Evolutionary conservation across 1,139 yeast genomes (phyloP), one percentile per base, ranked within the genome.

Genomic region (Diutina ranongensis): DNA sequence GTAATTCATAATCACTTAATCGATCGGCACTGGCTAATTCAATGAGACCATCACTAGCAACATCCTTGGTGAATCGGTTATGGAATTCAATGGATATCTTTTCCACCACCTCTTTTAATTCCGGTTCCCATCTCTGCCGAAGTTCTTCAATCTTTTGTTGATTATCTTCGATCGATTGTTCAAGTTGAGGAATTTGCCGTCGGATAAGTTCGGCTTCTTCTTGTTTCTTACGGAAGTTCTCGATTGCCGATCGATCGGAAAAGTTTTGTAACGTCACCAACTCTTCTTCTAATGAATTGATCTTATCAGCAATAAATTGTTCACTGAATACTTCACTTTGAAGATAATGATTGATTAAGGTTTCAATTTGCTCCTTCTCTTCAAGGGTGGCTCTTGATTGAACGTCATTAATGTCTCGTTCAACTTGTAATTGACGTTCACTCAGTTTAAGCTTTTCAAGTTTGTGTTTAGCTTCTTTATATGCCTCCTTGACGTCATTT

Each of bases 41-140:
- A 2, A 94, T 88, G 53, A 76, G 77, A 12, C 99, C 98, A 40
- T 80, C 86, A 59, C 94, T 83, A 1, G 95, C 95, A 41, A 89
- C 89, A 12, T 35, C 40, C 19, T 76, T 70, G 7, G 71, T 66
- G 60, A 92, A 86, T 46, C 85, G 73, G 32, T 67, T 66, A 20
- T 83, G 67, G 59, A 88, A 92, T 45, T 80, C 78, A 4, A 57
- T 52, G 0, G 92, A 80, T 4, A 86, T 80, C 38, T 65, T 61
- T 3, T 55, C 53, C 1, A 84, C 76, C 41, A 83, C 65, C 2
- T 54, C 55, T 5, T 71, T 65, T 21, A 88, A 62, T 51, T 73
- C 71, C 0, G 78, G 76, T 52, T 80, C 86, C 82, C 94, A 84
- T 2, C 51, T 56, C 1, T 50, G 50, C 35, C 68, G 64, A 8